Evolutionary conservation across 2,329 filamentous ascomycete genomes (phyloP).

Genomic region (Alternaria alternata): DNA sequence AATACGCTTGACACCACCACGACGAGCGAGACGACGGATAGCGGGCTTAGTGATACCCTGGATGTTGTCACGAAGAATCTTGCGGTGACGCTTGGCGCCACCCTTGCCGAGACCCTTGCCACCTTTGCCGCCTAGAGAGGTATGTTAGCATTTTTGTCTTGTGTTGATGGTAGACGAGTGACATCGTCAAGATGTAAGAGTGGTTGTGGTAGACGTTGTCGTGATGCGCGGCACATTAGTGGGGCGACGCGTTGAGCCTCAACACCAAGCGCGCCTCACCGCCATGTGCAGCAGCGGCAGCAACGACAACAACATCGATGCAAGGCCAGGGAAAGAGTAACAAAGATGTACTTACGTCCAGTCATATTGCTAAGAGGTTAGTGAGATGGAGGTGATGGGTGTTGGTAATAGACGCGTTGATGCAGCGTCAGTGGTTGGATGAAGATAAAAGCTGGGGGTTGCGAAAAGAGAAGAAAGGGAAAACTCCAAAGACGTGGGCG

Average conservation of each 20-base stretch:
- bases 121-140: constrained; percentile 60
- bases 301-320: constrained; percentile 22
- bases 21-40: constrained; percentile 63
- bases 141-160: constrained; percentile 44
- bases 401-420: constrained; percentile 9
- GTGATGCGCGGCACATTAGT: constrained; percentile 22
- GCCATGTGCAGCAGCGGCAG: constrained; percentile 20
- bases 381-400: constrained; percentile 35
- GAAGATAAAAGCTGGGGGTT: constrained; percentile 21
- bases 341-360: constrained; percentile 52
- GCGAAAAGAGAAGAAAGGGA: constrained; percentile 26
- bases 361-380: constrained; percentile 50
- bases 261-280: constrained; percentile 35
- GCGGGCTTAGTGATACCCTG: constrained; percentile 64
- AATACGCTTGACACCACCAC: constrained; percentile 63
- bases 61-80: constrained; percentile 65
- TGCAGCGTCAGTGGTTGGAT: constrained; percentile 14
- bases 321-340: constrained; percentile 24
- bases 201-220: constrained; percentile 19
- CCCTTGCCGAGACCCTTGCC: constrained; percentile 64
- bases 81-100: constrained; percentile 63
- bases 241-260: constrained; percentile 39
- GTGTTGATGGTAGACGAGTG: constrained; percentile 11
- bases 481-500: constrained; percentile 18
- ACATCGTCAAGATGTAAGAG: constrained; percentile 25